phyloP scores from a whole-genome alignment of 2,329 filamentous ascomycete species.

The Alternaria sp. region DNA sequence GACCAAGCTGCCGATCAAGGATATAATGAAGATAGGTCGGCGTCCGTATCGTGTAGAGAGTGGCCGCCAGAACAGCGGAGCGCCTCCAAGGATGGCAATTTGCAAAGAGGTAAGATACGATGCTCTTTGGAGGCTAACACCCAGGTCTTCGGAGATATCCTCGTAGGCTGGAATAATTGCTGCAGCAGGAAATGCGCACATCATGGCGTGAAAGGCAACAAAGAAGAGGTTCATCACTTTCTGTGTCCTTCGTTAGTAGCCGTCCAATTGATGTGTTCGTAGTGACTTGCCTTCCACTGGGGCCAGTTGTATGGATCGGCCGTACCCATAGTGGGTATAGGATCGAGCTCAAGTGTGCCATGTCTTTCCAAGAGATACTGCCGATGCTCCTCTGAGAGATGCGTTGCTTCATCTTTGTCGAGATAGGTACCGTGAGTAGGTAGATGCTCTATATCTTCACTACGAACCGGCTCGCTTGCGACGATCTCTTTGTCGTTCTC shows the following conservation, averaged over 20 bases:
- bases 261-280: neutral
- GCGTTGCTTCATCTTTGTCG: constrained; percentile 36
- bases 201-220: constrained; percentile 66
- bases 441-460: constrained; percentile 35
- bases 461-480: constrained; percentile 12
- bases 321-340: constrained; percentile 59
- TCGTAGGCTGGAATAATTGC: constrained; percentile 64
- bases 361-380: constrained; percentile 62
- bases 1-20: constrained; percentile 56
- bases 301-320: constrained; percentile 67
- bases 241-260: constrained; percentile 38
- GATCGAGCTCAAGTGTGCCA: constrained; percentile 64
- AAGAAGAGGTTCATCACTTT: constrained; percentile 62
- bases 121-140: constrained; percentile 57
- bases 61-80: constrained; percentile 65
- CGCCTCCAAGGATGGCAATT: constrained; percentile 63
- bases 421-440: constrained; percentile 41
- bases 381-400: constrained; percentile 55
- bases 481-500: constrained; percentile 15
- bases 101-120: constrained; percentile 65
- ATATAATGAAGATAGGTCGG: constrained; percentile 63
- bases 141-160: constrained; percentile 61
- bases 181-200: constrained; percentile 64
- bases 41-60: constrained; percentile 64
- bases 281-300: constrained; percentile 54